Evolutionary conservation across 345 rosid genomes (phyloP), one percentile per base, ranked within the genome.

Genomic region (Boechera stricta): DNA sequence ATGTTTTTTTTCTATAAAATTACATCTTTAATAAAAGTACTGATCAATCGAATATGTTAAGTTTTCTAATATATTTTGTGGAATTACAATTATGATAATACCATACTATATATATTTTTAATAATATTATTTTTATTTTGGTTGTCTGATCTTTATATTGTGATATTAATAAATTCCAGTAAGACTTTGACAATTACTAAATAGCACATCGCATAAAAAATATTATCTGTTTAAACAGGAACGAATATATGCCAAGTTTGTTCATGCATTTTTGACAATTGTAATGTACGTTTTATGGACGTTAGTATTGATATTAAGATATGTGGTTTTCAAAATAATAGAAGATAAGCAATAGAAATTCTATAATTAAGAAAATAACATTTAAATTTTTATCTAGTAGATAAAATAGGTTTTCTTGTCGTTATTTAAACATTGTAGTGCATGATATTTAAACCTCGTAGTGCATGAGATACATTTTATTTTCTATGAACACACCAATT

Each of bases 211-310:
- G 5, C n/a, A 10, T 38, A 38, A 16, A 59, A 9, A 59, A 35
- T n/a, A 59, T 35, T 35, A 59, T 59, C 64, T 7, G 12, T 58
- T 57, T 33, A 7, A 32, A 58, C 12, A 7, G 3, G 11, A n/a
- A 57, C 39, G 45, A 59, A 35, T 59, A 36, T 16, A 1, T 61
- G 18, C 33, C 4, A 21, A 15, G 41, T 10, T 32, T 32, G 18
- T 39, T 39, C 16, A 39, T 61, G 66, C 49, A 61, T 61, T 12
- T 39, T 24, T 61, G 33, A 61, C 66, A 61, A 12, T 1, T 11
- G 6, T 54, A 10, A 39, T 62, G 32, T 5, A 16, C 4, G 44
- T 61, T 53, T 21, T 0, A 53, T 53, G 15, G 32, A 53, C 12
- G 13, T 3, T 18, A 18, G 10, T 31, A 35, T 35, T 6, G 38